A percentile compares a stretch with the other conserved stretches of the same genome.
Evolutionary conservation across 371 early-diverging fungal genomes (phyloP).

Genomic region (Furculomyces boomerangus): DNA sequence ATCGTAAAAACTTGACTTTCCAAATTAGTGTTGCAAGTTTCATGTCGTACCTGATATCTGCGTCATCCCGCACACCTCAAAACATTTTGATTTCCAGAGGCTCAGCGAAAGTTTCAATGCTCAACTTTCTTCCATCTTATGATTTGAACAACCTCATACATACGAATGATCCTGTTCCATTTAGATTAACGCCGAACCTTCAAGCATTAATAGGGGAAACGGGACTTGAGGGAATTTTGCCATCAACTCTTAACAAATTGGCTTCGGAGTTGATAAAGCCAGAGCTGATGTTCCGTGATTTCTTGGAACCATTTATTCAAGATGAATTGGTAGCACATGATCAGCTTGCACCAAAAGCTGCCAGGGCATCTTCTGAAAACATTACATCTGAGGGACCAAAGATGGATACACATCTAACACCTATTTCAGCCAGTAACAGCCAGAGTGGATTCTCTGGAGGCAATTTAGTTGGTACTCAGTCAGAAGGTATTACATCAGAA

Average conservation of each 20-base stretch:
- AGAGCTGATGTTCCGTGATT: not conserved
- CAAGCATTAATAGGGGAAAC: slow-evolving; percentile 82
- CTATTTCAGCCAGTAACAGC: too few species aligned
- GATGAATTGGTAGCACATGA: not conserved
- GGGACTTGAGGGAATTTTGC: slow-evolving; percentile 83
- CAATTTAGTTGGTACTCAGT: too few species aligned
- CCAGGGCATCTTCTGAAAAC: not conserved
- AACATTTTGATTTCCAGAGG: slow-evolving; percentile 62
- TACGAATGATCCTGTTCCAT: slow-evolving; percentile 74
- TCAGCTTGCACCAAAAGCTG: not conserved
- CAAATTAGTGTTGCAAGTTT: slow-evolving; percentile 79
- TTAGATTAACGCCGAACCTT: slow-evolving; percentile 93
- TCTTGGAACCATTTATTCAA: not conserved
- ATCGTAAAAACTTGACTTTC: slow-evolving; percentile 77
- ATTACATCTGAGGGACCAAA: not conserved
- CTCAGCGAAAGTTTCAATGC: slow-evolving; percentile 14
- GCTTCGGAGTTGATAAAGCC: not conserved
- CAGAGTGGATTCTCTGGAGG: too few species aligned
- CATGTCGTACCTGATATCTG: slow-evolving; percentile 73
- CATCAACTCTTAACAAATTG: slow-evolving; percentile 6
- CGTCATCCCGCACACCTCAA: slow-evolving; percentile 69
- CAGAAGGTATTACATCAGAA: not conserved
- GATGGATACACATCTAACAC: too few species aligned
- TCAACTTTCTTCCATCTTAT: slow-evolving; percentile 15
- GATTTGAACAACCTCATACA: slow-evolving; percentile 17